Evolutionary conservation across 2,329 filamentous ascomycete species (phyloP).

Genomic region (Neofusicoccum parvum): DNA sequence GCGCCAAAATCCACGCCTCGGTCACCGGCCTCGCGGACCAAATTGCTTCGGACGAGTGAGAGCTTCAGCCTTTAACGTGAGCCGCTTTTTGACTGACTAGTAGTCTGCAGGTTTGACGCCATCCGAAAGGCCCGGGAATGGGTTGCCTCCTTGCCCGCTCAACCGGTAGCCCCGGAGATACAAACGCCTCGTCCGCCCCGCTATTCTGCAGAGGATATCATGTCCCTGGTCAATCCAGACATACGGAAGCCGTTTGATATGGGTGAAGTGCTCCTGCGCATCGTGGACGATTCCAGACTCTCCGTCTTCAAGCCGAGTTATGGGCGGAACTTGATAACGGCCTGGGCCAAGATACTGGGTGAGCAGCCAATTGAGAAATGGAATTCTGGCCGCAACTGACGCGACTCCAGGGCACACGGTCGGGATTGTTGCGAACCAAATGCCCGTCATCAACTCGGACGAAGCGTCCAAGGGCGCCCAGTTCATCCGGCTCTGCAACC

Average conservation of each 20-base stretch:
- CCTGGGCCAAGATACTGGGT: conserved; percentile 45
- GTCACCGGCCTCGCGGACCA: conserved; percentile 49
- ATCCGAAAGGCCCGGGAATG: not conserved
- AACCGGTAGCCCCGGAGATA: no score
- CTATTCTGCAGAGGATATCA: conserved; percentile 42
- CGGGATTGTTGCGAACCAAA: conserved; percentile 47
- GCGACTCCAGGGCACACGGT: conserved; percentile 33
- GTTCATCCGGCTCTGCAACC: conserved; percentile 50
- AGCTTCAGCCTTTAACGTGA: not conserved
- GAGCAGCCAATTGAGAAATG: not conserved
- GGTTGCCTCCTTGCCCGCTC: not conserved
- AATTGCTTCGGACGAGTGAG: conserved; percentile 46
- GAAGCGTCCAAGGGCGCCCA: conserved; percentile 47
- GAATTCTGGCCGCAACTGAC: not conserved
- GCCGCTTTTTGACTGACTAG: not conserved
- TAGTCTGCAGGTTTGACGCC: not conserved
- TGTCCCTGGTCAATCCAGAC: conserved; percentile 43
- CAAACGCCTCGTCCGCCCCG: conserved; percentile 28
- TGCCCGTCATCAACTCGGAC: conserved; percentile 38
- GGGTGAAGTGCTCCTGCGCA: conserved; percentile 43
- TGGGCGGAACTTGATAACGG: conserved; percentile 27
- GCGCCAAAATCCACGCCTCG: conserved; percentile 45
- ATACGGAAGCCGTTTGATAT: conserved; percentile 44
- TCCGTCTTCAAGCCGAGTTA: conserved; percentile 46
- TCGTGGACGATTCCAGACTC: conserved; percentile 47